phyloP scores from a whole-genome alignment of 2,329 filamentous ascomycete species.

The Fusarium sp. region DNA sequence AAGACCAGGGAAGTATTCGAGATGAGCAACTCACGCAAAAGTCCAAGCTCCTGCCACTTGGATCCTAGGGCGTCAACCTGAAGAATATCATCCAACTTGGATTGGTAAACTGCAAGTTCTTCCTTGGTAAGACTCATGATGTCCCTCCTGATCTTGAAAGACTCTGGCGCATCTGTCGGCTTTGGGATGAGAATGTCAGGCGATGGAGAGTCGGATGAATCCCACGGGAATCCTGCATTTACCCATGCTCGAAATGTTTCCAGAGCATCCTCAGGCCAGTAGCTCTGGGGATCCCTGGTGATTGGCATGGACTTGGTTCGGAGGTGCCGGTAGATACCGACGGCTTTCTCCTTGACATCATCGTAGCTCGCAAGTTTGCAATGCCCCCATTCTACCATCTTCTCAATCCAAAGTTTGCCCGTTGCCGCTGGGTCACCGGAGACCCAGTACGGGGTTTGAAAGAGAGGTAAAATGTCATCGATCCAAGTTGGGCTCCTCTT shows the following conservation, averaged over 20 bases:
- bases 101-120: background rate
- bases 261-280: background rate
- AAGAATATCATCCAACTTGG: background rate
- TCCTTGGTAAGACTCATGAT: background rate
- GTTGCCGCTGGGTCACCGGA: background rate
- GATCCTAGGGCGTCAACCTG: background rate
- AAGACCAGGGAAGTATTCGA: background rate
- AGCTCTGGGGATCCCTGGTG: background rate
- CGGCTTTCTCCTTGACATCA: background rate
- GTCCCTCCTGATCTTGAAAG: background rate
- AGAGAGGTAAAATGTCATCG: background rate
- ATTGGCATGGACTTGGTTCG: background rate
- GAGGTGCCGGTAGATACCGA: background rate
- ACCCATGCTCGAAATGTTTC: background rate
- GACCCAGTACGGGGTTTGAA: background rate
- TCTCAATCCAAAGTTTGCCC: background rate
- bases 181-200: background rate
- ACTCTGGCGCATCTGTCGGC: background rate
- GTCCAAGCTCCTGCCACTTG: background rate
- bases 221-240: background rate
- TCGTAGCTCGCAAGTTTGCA: background rate
- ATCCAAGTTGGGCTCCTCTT: background rate
- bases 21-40: background rate
- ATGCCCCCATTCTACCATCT: background rate
- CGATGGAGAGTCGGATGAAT: background rate